Base-by-base conservation (phyloP, 148 eudicot species). In the Limonium bicolor region DNA sequence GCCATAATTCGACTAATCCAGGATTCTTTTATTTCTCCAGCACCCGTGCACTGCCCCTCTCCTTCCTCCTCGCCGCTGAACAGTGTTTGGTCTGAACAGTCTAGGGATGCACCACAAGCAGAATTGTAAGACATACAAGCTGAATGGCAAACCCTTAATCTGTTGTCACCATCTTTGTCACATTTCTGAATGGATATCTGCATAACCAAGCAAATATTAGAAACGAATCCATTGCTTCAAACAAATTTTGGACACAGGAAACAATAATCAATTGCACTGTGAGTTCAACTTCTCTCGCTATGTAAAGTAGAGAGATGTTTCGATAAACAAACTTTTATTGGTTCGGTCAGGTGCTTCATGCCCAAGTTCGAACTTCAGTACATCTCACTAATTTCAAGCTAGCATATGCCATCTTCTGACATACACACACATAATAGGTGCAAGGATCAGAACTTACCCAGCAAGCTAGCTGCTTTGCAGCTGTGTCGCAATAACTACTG, bases 141-240 rank as follows among this genome's bases (percentile, higher is more conserved):
- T 10, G 97, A 88, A 59, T 75, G 75, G 69, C 97, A 88, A 25
- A 88, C 97, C 20, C 94, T 61, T 55, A 83, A 66, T 70, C 97
- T 70, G 72, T 88, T 80, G 68, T 88, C 94, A 23, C 92, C 92
- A 30, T 88, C 92, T 46, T 67, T 55, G 64, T 83, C 97, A 27
- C 97, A 83, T 46, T 88, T 88, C 55, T 84, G 97, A 17, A 88
- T 88, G 12, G 97, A 88, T 20, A 83, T 88, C 97, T 88, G 79
- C 15, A 49, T 23, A 38, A 27, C 38, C 53, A 44, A 12, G 6
- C 17, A 50, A 20, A 19, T 21, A n/a, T n/a, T n/a, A n/a, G n/a
- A n/a, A n/a, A n/a, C n/a, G n/a, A n/a, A n/a, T n/a, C n/a, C n/a
- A n/a, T n/a, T n/a, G n/a, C n/a, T n/a, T n/a, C n/a, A n/a, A n/a